Evolutionary conservation across 202 grass and related monocot genomes (phyloP).

Genomic region (Elaeis oleifera): DNA sequence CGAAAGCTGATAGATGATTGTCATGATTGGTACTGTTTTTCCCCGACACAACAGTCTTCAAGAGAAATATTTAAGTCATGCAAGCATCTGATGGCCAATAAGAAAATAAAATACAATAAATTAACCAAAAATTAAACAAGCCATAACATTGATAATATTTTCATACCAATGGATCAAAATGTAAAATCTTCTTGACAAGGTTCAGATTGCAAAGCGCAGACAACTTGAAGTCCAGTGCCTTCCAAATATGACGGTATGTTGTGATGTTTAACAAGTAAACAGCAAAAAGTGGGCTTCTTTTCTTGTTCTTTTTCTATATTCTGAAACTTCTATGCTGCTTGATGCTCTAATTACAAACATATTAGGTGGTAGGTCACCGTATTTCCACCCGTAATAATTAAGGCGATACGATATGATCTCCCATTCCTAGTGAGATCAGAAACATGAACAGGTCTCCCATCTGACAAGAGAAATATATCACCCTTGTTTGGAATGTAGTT

Average conservation of each 20-base stretch:
- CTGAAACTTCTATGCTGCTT: constrained; percentile 5
- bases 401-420: constrained; percentile 23
- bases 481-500: constrained; percentile 31
- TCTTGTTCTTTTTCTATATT: background rate
- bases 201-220: background rate
- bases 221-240: constrained; percentile 22
- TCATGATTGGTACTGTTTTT: no score
- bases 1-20: no score
- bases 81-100: no score
- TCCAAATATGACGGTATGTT: constrained; percentile 50
- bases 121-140: constrained; percentile 3
- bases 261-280: constrained; percentile 32
- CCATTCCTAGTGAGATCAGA: constrained; percentile 14
- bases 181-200: constrained; percentile 22
- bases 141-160: background rate
- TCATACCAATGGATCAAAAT: constrained; percentile 10
- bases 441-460: constrained; percentile 10
- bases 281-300: constrained; percentile 16
- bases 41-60: no score
- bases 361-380: background rate
- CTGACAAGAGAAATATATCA: constrained; percentile 42
- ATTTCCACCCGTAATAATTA: constrained; percentile 1
- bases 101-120: no score
- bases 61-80: no score
- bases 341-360: constrained; percentile 28